Conservation (phyloP, 345 rosid genomes). For the Psidium friedrichsthalianum region DNA sequence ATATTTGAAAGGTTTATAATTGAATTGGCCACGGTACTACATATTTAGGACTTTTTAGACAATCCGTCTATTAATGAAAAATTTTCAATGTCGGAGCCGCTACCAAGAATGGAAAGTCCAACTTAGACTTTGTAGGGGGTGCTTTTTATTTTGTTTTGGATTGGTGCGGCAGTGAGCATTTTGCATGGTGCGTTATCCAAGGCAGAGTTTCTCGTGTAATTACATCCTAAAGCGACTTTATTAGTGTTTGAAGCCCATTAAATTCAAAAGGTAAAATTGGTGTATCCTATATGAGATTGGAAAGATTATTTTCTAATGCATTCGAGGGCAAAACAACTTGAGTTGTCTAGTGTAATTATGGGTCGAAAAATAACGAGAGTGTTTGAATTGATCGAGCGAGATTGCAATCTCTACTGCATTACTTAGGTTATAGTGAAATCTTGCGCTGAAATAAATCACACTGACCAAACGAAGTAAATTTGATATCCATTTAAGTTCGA, state of each 20-base stretch:
- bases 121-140: background rate
- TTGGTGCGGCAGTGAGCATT: background rate
- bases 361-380: background rate
- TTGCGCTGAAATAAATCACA: background rate
- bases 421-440: background rate
- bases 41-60: no score
- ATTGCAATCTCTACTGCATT: background rate
- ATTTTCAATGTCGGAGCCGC: no score
- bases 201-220: background rate
- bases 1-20: no score
- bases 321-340: background rate
- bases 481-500: background rate
- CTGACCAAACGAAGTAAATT: background rate
- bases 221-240: background rate
- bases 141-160: background rate
- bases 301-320: background rate
- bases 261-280: background rate
- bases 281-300: background rate
- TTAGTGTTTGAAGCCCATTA: background rate
- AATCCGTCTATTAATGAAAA: no score
- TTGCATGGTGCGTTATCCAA: background rate
- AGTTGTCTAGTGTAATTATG: background rate
- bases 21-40: no score
- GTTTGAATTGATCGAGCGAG: no score
- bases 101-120: no score